Conservation (phyloP, 768 basidiomycete genomes). For the Leccinum subgranulosum region DNA sequence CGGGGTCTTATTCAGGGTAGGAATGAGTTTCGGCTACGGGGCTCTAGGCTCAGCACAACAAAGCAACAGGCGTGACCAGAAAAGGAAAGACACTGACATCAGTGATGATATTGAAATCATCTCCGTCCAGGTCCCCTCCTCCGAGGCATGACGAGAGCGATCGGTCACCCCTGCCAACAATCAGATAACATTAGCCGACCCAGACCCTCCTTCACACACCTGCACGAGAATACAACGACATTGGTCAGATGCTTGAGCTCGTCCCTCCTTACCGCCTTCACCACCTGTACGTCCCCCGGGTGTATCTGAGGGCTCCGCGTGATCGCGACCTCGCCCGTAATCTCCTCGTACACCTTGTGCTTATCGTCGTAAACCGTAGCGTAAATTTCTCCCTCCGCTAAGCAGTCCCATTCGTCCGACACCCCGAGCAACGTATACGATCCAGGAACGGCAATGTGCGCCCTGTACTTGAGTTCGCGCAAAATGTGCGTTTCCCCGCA, state of each 20-base stretch:
- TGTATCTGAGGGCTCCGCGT: constrained; percentile 54
- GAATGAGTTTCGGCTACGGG: constrained; percentile 31
- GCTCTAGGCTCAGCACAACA: constrained; percentile 5
- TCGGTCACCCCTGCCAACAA: constrained; percentile 36
- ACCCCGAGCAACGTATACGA: constrained; percentile 52
- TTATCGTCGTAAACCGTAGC: constrained; percentile 38
- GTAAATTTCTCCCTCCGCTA: constrained; percentile 47
- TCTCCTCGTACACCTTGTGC: constrained; percentile 19
- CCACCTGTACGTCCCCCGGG: constrained; percentile 45
- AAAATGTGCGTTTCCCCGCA: constrained; percentile 44
- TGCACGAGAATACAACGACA: constrained; percentile 50
- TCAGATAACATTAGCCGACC: constrained; percentile 3
- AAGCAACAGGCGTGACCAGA: not conserved
- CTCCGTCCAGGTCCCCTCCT: constrained; percentile 54
- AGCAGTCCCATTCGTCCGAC: constrained; percentile 46
- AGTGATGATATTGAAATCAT: constrained; percentile 48
- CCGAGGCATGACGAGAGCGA: constrained; percentile 47
- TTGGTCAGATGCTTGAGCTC: constrained; percentile 41
- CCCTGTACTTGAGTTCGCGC: constrained; percentile 50
- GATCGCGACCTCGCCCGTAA: constrained; percentile 41
- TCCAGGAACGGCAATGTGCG: constrained; percentile 47
- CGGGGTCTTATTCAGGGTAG: constrained; percentile 21
- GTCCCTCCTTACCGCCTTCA: constrained; percentile 40
- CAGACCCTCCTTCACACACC: constrained; percentile 22
- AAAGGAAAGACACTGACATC: constrained; percentile 31